Base-by-base conservation (phyloP, 106 monocot genomes). In the Narthecium ossifragum region DNA sequence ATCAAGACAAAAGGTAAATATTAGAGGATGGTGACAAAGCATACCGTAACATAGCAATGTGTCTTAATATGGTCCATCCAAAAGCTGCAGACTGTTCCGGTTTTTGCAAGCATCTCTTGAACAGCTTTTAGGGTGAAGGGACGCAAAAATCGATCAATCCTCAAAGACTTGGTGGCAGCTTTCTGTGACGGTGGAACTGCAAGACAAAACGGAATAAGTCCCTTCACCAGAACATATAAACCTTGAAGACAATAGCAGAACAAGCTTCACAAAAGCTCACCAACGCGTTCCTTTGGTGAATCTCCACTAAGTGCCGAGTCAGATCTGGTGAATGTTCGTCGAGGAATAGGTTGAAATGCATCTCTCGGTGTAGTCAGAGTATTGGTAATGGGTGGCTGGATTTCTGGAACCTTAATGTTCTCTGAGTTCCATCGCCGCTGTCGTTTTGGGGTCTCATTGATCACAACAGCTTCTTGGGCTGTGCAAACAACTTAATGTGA, bases 361-460 rank as follows among this genome's bases (percentile, higher is more conserved):
- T 68, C 74, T 48, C 79, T 78, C 12, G 75, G 84, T 17, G 84
- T 75, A 47, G 17, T 46, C 7, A 65, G 59, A 51, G 58, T 27
- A 43, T 26, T 68, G 15, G 76, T 22, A 55, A 67, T 74, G 36
- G 94, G 50, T 43, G 47, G 26, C 41, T 74, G 67, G 45, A 39
- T 34, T 31, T 88, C 79, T 11, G 84, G 63, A 69, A 74, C 58
- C 63, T 91, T 91, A 2, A 78, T 51, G 34, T 66, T 52, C 17
- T 84, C 90, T 8, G 62, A 45, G 45, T 71, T 85, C 98, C 98
- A 99, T 4, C 88, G 75, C 0, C 98, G 80, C 26, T 90, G 90
- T 13, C 98, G 61, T 63, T 99, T 99, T 6, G 73, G 26, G 47
- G 69, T 55, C 70, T 79, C 91, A 41, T 45, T 76, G 39, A 0